Base-by-base conservation (phyloP, 1,284 basidiomycete genomes). In the Ganoderma lucidum region DNA sequence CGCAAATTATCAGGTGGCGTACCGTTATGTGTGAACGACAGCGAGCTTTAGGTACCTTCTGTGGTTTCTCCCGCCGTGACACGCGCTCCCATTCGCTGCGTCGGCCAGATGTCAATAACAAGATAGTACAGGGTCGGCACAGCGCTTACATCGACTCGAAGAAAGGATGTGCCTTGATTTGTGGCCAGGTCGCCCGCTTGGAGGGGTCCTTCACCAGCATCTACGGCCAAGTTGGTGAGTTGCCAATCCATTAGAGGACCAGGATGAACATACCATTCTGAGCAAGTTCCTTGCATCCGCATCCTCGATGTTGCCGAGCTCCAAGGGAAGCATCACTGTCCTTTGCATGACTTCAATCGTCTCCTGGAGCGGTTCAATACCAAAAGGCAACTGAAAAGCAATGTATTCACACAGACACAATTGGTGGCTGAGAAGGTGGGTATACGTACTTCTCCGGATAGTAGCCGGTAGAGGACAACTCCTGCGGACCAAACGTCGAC, bases 401-500 rank as follows among this genome's bases (percentile, higher is more conserved):
- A 12, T 15, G 32, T 19, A 9, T 6, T 56, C 6, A 56, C 14
- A 15, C 30, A 56, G 53, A 32, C 12, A 9, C 12, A 9, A 56
- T 56, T 6, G 15, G 30, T 3, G 53, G 8, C 30, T 6, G 12
- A 35, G 28, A 19, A 15, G 12, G 32, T 15, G 30, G 53, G 17
- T 56, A 30, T 32, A 32, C 53, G 53, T 32, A 56, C 53, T 35
- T 56, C 53, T 35, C 53, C 53, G 17, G 53, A 32, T 9, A 56
- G 15, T 14, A 56, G 53, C 14, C 32, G 53, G 32, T 17, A 56
- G 14, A 56, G 53, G 17, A 56, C 30, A 12, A 56, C 53, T 89
- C 89, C 10, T 14, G 89, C 79, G 14, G 86, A 71, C 75, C 75
- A 76, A 10, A 74, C 56, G 48, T 76, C 75, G 55, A 86, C 86